phyloP scores from a whole-genome alignment of 164 flowering plant species.

The Akebia trifoliata region DNA sequence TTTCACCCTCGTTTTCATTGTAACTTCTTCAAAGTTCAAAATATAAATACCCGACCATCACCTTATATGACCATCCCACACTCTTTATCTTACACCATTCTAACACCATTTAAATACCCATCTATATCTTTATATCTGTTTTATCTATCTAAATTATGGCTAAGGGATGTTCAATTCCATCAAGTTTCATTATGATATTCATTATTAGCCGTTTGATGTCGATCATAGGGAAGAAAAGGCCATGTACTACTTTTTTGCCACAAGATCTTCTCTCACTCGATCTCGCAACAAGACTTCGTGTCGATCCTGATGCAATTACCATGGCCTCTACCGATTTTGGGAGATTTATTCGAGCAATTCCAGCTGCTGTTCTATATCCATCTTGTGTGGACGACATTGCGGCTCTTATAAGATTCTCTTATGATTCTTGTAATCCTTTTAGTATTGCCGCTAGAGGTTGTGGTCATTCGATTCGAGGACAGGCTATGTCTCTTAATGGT shows the following conservation, averaged over 20 bases:
- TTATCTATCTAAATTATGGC: constrained; percentile 26
- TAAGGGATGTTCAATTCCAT: constrained; percentile 7
- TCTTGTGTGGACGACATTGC: constrained; percentile 43
- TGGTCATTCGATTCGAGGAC: constrained; percentile 77
- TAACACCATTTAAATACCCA: neutral
- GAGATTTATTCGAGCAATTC: constrained; percentile 26
- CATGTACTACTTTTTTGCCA: constrained; percentile 25
- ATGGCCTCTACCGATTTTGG: constrained; percentile 65
- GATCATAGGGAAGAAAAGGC: constrained; percentile 22
- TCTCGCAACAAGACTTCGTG: constrained; percentile 26
- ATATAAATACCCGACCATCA: constrained; percentile 8
- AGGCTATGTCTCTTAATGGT: constrained; percentile 63
- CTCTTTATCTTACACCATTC: neutral
- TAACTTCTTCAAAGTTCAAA: neutral
- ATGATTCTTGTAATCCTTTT: constrained; percentile 33
- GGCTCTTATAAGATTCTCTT: constrained; percentile 33
- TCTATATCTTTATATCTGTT: neutral
- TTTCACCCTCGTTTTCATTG: constrained; percentile 24
- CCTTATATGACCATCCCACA: neutral
- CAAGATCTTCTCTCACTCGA: constrained; percentile 25
- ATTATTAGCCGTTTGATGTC: constrained; percentile 26
- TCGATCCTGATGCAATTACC: constrained; percentile 25
- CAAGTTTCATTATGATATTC: constrained; percentile 14
- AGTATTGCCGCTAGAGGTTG: constrained; percentile 56
- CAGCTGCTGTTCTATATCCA: constrained; percentile 65